A percentile compares a stretch with the other conserved stretches of the same genome.
Conservation (phyloP, 305 asterid genomes). For the Solanum hybrid region DNA sequence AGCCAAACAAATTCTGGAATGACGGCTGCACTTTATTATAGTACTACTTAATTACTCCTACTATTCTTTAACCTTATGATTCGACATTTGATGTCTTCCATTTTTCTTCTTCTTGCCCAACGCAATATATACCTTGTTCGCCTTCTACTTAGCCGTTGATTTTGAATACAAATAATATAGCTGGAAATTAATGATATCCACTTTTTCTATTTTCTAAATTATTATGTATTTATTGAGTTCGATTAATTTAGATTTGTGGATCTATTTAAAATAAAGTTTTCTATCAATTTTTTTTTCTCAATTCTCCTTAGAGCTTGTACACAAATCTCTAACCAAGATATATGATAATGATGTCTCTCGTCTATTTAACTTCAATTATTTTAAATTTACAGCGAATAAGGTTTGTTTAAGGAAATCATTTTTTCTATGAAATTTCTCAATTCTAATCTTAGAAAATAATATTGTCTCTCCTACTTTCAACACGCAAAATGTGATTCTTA, state of each 20-base stretch:
- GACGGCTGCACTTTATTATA: background rate
- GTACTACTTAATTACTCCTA: background rate
- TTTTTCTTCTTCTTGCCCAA: background rate
- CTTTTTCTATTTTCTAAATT: too few relatives aligned
- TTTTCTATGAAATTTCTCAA: too few relatives aligned
- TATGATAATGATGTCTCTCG: background rate
- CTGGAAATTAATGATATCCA: too few relatives aligned
- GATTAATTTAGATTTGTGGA: background rate
- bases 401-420: fast-evolving
- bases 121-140: background rate
- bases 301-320: background rate
- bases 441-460: background rate
- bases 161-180: background rate
- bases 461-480: background rate
- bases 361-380: background rate
- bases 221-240: background rate
- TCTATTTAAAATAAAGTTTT: background rate
- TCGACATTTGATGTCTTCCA: background rate
- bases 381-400: background rate
- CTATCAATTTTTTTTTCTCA: too few relatives aligned
- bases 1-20: background rate
- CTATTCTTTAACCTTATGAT: background rate
- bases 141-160: background rate
- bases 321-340: background rate
- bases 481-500: background rate